Base-by-base conservation (phyloP, 768 basidiomycete species). In the Suillus subalutaceus region DNA sequence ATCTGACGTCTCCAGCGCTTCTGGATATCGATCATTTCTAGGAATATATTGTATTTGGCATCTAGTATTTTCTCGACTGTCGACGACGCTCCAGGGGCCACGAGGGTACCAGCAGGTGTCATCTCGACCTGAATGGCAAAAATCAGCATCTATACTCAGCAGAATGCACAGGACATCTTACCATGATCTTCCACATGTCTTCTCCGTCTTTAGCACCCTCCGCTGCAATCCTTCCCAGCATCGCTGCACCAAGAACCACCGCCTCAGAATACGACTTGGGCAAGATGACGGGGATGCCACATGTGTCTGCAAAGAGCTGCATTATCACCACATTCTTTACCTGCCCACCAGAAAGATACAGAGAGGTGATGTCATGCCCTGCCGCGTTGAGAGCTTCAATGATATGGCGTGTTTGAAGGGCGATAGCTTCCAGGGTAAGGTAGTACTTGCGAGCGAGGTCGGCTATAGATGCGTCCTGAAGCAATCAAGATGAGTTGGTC, bases 281-380 rank as follows among this genome's bases (percentile, higher is more conserved):
- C 43, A 97, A 83, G 44, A 97, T 85, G 62, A 99, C 88, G 4
- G 90, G 89, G 79, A 96, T 86, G 60, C 80, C 79, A 73, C 96
- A 97, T 30, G 88, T 87, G 71, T 97, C 87, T 15, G 96, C 94
- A 65, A 99, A 85, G 48, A 97, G 87, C 72, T 89, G 86, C 94
- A 99, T 96, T 67, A 99, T 84, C 32, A 85, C 80, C n/a, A 73
- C 73, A 79, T 99, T 99, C 81, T 91, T 93, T 44, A 93, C 94
- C 81, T 99, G 95, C 6, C 94, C 92, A 43, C 96, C 96, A 62
- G 89, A 92, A 86, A 99, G 91, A 81, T 94, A 97, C 73, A 99
- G 90, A 38, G 88, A 86, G 60, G 85, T 84, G 72, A 99, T 89
- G 23, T 82, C 73, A 78, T 99, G 97, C 0, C 96, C 97, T 32